Conservation (phyloP, 768 basidiomycete genomes). For the Agrocybe pediades region DNA sequence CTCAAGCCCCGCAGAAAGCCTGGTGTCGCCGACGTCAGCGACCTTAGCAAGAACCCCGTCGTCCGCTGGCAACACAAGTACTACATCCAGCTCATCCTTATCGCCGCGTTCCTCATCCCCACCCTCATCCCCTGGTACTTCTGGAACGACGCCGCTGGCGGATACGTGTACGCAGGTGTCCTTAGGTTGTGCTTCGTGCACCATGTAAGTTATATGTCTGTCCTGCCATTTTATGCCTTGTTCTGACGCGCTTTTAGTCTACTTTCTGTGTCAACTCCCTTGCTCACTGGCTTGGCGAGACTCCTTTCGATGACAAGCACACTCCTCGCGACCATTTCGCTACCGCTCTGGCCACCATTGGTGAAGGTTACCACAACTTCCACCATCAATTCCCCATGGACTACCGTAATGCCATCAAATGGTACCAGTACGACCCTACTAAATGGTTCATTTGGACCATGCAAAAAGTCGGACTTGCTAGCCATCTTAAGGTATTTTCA, state of each 20-base stretch:
- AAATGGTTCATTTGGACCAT: slow-evolving; percentile 86
- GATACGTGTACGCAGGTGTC: slow-evolving; percentile 83
- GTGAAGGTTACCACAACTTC: slow-evolving; percentile 99
- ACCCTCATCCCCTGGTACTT: slow-evolving; percentile 74
- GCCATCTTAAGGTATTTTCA: slow-evolving; percentile 60
- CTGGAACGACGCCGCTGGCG: slow-evolving; percentile 88
- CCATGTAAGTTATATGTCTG: slow-evolving; percentile 56
- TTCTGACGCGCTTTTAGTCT: slow-evolving; percentile 49
- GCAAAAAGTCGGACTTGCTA: slow-evolving; percentile 63
- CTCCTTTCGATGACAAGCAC: slow-evolving; percentile 94
- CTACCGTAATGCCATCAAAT: slow-evolving; percentile 93
- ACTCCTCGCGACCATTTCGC: slow-evolving; percentile 88
- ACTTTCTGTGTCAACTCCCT: slow-evolving; percentile 98
- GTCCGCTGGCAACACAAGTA: slow-evolving; percentile 87
- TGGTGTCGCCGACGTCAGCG: slow-evolving; percentile 88
- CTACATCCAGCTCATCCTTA: slow-evolving; percentile 70
- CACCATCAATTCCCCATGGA: slow-evolving; percentile 98
- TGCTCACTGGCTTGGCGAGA: slow-evolving; percentile 93
- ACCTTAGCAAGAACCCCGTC: slow-evolving; percentile 77
- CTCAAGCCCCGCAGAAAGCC: slow-evolving; percentile 88
- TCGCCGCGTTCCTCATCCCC: slow-evolving; percentile 74
- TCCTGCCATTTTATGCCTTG: not conserved
- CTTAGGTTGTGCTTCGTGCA: slow-evolving; percentile 83
- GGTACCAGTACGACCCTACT: slow-evolving; percentile 92
- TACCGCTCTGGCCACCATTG: slow-evolving; percentile 89